Evolutionary conservation across 176 grass and related monocot genomes (phyloP), one percentile per base, ranked within the genome.

Genomic region (Cenchrus americanus): DNA sequence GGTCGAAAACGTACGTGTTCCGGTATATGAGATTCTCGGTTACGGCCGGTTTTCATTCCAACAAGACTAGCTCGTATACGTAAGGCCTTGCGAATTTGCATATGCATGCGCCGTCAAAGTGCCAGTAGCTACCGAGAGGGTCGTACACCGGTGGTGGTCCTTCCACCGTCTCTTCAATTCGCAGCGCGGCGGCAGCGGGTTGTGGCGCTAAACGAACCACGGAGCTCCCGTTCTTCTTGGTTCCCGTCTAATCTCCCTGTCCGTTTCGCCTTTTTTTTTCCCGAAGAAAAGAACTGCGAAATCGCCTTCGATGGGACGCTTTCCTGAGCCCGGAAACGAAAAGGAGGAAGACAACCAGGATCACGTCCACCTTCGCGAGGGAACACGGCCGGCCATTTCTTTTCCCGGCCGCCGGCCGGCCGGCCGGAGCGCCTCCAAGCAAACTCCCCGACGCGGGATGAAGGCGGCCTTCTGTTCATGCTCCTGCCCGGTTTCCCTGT

Each of bases 131-230:
- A n/a, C 44, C 70, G 21, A 48, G n/a, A 71, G 23, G 2, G 22
- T 50, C 22, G 22, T 71, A 14, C 15, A 26, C 22, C 11, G 13
- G 44, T 3, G 30, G 71, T 41, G 40, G 26, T 66, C 51, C 42
- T 52, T 14, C 58, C 47, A 37, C 18, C 13, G 26, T n/a, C 49
- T 82, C 68, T 62, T 53, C 15, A n/a, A 1, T 18, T 6, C 19
- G 47, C 19, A 24, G 1, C 41, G 41, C 67, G 5, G 19, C 69
- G 13, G 46, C 70, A 52, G n/a, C 58, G 30, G n/a, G 58, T n/a
- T 24, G 34, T 27, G 73, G 62, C 57, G 73, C 23, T 84, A 42
- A 77, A 47, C 40, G 68, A 59, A 76, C 73, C 15, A 54, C 49
- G 82, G 11, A 30, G 82, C 6, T 44, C 30, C 15, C 14, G 44